Evolutionary conservation across 371 early-diverging fungal genomes (phyloP).

Genomic region (Zychaea mexicana): DNA sequence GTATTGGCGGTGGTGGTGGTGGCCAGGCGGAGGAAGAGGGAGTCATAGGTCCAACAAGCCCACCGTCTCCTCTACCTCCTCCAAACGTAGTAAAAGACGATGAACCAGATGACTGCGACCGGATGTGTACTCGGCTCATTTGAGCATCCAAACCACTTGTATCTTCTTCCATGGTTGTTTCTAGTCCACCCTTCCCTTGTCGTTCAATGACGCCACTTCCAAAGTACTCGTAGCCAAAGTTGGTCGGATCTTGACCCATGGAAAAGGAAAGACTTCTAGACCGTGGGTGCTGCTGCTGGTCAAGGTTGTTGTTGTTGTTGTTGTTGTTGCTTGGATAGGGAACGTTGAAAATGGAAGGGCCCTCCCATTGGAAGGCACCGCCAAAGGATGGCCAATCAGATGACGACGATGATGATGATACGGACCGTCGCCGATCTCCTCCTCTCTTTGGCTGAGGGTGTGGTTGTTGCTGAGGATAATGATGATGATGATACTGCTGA

Average conservation of each 20-base stretch:
- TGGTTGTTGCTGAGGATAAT: not conserved
- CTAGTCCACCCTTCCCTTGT: slow-evolving; percentile 29
- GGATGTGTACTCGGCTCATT: slow-evolving; percentile 7
- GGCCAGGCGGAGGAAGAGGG: slow-evolving; percentile 26
- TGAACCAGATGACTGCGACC: slow-evolving; percentile 49
- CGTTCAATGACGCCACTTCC: too few relatives aligned
- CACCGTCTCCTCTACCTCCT: too few relatives aligned
- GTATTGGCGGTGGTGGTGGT: not conserved
- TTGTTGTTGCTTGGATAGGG: not conserved
- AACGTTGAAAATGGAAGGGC: slow-evolving; percentile 28
- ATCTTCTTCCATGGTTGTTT: slow-evolving; percentile 47
- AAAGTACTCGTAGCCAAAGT: slow-evolving; percentile 27
- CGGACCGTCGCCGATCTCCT: not conserved
- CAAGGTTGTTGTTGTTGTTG: slow-evolving; percentile 5
- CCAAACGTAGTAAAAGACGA: too few relatives aligned
- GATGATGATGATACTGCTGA: not conserved
- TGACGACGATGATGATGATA: not conserved
- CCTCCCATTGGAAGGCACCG: slow-evolving; percentile 30
- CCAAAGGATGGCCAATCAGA: slow-evolving; percentile 10
- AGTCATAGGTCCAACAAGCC: too few relatives aligned
- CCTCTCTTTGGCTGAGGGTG: not conserved
- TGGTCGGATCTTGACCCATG: slow-evolving; percentile 25
- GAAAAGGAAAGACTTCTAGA: slow-evolving; percentile 31
- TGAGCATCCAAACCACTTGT: slow-evolving; percentile 18
- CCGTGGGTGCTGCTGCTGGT: slow-evolving; percentile 21